phyloP scores from a whole-genome alignment of 306 rosid species.

The Biancaea sappan region DNA sequence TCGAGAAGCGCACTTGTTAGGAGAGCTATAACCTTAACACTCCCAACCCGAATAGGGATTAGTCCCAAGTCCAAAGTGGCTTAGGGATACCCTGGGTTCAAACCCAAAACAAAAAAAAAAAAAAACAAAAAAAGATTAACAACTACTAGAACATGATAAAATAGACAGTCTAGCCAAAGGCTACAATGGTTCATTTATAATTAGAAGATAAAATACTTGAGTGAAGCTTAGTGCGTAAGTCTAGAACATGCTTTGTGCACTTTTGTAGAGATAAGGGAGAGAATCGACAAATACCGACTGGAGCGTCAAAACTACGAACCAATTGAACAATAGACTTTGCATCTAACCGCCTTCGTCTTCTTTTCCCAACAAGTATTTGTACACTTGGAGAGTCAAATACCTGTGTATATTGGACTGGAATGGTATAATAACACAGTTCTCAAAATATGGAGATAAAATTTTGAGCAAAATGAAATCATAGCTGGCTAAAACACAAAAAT shows the following conservation, averaged over 20 bases:
- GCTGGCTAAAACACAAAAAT: constrained; percentile 20
- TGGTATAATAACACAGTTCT: constrained; percentile 8
- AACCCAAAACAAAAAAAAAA: too few species aligned
- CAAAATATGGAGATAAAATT: constrained; percentile 23
- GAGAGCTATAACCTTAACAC: too few species aligned
- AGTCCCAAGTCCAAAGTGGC: too few species aligned
- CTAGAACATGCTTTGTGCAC: not conserved
- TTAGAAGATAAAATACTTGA: constrained; percentile 2
- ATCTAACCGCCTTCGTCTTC: constrained; percentile 75
- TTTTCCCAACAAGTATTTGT: constrained; percentile 66
- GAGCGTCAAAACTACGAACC: constrained; percentile 73
- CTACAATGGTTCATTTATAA: constrained; percentile 14
- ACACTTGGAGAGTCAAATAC: constrained; percentile 80
- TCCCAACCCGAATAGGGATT: too few species aligned
- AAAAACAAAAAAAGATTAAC: too few species aligned
- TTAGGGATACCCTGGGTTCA: too few species aligned
- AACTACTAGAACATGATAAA: constrained; percentile 11
- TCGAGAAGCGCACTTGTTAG: too few species aligned
- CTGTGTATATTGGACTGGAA: constrained; percentile 42
- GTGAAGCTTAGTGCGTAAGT: not conserved
- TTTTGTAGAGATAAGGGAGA: constrained; percentile 2
- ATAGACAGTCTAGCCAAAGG: not conserved
- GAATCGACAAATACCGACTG: constrained; percentile 52
- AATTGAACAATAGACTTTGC: constrained; percentile 77
- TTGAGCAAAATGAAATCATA: not conserved